Percentiles rank a stretch among this genome's conserved stretches.
phyloP scores from a whole-genome alignment of 2,329 filamentous ascomycete genomes.

The Cladorrhinum sp. region DNA sequence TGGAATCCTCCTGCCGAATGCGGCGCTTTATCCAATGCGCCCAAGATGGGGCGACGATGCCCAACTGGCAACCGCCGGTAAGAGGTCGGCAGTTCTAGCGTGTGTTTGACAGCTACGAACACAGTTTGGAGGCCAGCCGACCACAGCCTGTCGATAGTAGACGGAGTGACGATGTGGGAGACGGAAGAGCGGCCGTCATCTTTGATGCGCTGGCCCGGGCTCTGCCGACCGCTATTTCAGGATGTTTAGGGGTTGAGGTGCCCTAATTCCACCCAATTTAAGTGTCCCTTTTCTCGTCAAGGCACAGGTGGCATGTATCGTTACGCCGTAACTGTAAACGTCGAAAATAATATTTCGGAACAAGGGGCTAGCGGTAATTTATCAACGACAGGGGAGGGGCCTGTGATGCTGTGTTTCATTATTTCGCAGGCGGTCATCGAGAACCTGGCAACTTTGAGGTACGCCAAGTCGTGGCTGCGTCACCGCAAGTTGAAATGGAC shows the following conservation, averaged over 20 bases:
- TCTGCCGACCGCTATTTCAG: slow-evolving; percentile 22
- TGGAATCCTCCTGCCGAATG: slow-evolving; percentile 11
- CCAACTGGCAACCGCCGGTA: slow-evolving; percentile 20
- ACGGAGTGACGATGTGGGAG: slow-evolving; percentile 7
- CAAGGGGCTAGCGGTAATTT: slow-evolving; percentile 23
- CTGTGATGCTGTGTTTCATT: slow-evolving; percentile 29
- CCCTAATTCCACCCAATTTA: slow-evolving; percentile 13
- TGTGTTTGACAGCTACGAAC: slow-evolving; percentile 5
- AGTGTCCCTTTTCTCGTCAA: background rate
- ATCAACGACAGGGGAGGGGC: slow-evolving; percentile 22
- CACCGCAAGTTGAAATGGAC: slow-evolving; percentile 28
- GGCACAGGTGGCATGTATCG: slow-evolving; percentile 21
- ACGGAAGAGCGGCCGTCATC: slow-evolving; percentile 11
- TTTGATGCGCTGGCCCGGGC: slow-evolving; percentile 7
- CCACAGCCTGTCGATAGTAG: background rate
- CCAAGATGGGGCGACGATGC: slow-evolving; percentile 10
- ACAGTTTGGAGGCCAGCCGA: slow-evolving; percentile 8
- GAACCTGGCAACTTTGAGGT: slow-evolving; percentile 23
- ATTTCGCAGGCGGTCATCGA: slow-evolving; percentile 22
- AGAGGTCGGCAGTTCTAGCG: slow-evolving; percentile 8
- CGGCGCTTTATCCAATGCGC: slow-evolving; percentile 6
- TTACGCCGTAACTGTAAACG: slow-evolving; percentile 17
- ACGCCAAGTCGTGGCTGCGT: slow-evolving; percentile 29
- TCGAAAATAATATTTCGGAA: slow-evolving; percentile 2
- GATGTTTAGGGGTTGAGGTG: background rate